Base-by-base conservation (phyloP, 257 asterid genomes). In the Capsicum chinense region DNA sequence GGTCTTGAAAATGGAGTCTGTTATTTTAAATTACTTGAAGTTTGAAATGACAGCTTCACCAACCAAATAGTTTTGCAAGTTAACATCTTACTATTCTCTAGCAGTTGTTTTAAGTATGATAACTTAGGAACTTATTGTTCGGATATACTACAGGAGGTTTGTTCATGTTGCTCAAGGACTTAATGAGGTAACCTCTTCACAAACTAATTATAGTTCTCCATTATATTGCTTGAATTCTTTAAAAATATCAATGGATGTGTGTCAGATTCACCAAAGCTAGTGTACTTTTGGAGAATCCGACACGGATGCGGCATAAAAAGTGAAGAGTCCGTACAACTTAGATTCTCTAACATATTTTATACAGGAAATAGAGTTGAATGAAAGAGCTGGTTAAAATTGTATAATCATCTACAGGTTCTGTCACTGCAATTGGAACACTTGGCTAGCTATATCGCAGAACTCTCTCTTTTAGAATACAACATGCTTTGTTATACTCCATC, bases 31-130 rank as follows among this genome's bases (percentile, higher is more conserved):
- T 83, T 91, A 89, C 92, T 86, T 97, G 79, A 97, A 95, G 91
- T 97, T 97, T 66, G 99, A 94, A 89, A 92, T 95, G 98, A 93
- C 98, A 56, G 95, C 98, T 19, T 91, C 98, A 56, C 92, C 97
- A 16, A 50, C 90, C 7, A 94, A 94, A 92, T 93, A 98, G 87
- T 94, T 94, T 84, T 84, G 93, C 87, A 93, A 97, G 99, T 92
- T 12, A 48, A 67, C 69, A 79, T 67, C 15, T 44, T 81, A 14
- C 10, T 37, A 26, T 44, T 14, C 33, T 26, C 33, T 26, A 26
- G 33, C 33, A 12, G 16, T 17, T n/a, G 52, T 33, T 80, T 48
- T 79, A 3, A 47, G 5, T 26, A 47, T 26, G 60, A 83, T 57
- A 74, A 70, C 56, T 8, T 37, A 66, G 54, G 83, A 60, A 15